phyloP scores from a whole-genome alignment of 2,329 filamentous ascomycete species.

The Stachybotrys chlorohalonatus region DNA sequence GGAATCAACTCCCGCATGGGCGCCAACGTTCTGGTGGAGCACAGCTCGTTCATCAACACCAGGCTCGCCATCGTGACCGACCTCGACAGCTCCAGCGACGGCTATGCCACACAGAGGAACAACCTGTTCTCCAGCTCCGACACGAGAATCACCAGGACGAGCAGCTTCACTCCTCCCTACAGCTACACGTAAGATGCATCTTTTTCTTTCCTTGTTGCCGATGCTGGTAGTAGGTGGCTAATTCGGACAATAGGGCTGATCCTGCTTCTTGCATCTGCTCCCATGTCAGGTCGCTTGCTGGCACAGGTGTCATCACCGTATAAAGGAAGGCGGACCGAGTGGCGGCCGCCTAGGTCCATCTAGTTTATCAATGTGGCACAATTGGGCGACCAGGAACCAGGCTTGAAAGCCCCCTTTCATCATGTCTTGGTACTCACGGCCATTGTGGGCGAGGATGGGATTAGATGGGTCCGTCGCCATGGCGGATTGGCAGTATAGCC shows the following conservation, averaged over 20 bases:
- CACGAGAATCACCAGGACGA: conserved; percentile 21
- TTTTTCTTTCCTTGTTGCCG: background rate
- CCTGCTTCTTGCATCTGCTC: background rate
- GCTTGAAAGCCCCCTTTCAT: no score
- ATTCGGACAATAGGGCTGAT: background rate
- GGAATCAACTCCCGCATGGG: conserved; percentile 45
- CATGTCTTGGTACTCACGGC: no score
- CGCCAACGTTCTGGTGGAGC: conserved; percentile 45
- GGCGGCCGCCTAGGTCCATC: no score
- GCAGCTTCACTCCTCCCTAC: conserved; percentile 20
- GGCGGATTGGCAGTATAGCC: no score
- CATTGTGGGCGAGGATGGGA: no score
- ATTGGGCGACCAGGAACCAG: no score
- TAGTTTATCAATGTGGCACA: no score
- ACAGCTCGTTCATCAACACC: conserved; percentile 35
- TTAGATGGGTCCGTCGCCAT: no score
- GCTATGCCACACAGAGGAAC: conserved; percentile 31
- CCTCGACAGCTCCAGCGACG: conserved; percentile 32
- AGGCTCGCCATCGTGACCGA: conserved; percentile 29
- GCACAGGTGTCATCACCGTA: background rate
- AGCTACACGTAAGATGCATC: conserved; percentile 17
- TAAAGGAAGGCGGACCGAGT: no score
- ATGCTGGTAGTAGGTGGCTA: background rate
- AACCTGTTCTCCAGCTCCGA: conserved; percentile 32
- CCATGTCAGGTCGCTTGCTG: background rate